Base-by-base conservation (phyloP, 2,329 filamentous ascomycete genomes). In the Bipolaris sorokiniana region DNA sequence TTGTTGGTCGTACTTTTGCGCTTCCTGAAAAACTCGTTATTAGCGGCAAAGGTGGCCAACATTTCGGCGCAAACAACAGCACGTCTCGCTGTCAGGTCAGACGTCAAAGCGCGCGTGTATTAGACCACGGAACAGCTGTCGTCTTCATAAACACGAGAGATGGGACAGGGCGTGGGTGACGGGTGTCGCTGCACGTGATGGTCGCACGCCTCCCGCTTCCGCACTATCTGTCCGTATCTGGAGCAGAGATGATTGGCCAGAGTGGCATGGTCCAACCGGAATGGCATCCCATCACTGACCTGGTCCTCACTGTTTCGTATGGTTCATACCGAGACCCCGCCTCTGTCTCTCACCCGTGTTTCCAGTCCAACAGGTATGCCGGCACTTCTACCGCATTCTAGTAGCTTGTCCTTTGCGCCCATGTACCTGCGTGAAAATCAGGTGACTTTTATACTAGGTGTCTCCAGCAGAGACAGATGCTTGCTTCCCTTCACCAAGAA, bases 31-130 rank as follows among this genome's bases (percentile, higher is more conserved):
- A 76, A 77, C 58, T 78, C 76, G 63, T 78, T 78, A 53, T 79
- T 78, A n/a, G 77, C 76, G 23, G 78, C 77, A 56, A 80, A 80
- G 26, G 77, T 80, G 54, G 78, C 77, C 70, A 78, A 77, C 76
- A 78, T 78, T 9, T 54, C 61, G 61, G 59, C 26, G 45, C 52
- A 28, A 9, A 33, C 38, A 36, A 16, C 50, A 33, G 55, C 50
- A 61, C 51, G 58, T 47, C 40, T 46, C 41, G 53, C 48, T 47
- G 47, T 50, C 38, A 40, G 34, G 18, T 20, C 42, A 37, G 31
- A 48, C 23, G 54, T 50, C 37, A 57, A 56, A 51, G 40, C 52
- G 45, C n/a, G 59, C 54, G 58, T 45, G 34, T 51, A 45, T 34
- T 44, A 60, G 53, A 54, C 60, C 57, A 49, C 51, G 54, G 40